Evolutionary conservation across 768 basidiomycete species (phyloP).

Genomic region (Kwoniella botswanensis): DNA sequence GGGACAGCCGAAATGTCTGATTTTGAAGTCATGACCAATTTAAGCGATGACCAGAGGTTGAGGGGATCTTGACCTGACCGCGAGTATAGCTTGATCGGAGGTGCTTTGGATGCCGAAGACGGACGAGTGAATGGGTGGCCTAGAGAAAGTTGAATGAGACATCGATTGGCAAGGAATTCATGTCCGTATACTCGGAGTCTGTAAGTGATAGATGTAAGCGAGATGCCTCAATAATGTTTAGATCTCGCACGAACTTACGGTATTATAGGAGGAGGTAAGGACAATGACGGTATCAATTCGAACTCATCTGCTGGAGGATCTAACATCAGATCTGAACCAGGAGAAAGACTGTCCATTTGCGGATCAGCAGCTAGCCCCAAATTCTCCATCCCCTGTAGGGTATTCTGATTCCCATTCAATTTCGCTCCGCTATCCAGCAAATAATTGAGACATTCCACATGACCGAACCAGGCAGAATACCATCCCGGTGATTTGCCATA

Average conservation of each 20-base stretch:
- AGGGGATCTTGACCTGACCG: conserved; percentile 56
- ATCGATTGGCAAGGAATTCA: conserved; percentile 76
- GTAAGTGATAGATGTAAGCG: conserved; percentile 8
- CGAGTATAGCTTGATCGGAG: conserved; percentile 64
- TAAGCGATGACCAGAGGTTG: conserved; percentile 71
- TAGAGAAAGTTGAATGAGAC: conserved; percentile 82
- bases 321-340: conserved; percentile 56
- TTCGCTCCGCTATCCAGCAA: conserved; percentile 50
- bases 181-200: conserved; percentile 89
- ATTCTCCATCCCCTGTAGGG: conserved; percentile 48
- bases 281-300: conserved; percentile 91
- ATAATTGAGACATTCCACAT: conserved; percentile 55
- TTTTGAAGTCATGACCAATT: conserved; percentile 91
- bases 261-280: conserved; percentile 96
- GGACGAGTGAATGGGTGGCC: conserved; percentile 66
- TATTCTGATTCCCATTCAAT: conserved; percentile 40
- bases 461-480: conserved; percentile 92
- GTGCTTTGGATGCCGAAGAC: conserved; percentile 52
- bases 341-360: conserved; percentile 50
- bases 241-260: conserved; percentile 63
- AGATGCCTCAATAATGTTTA: neutral
- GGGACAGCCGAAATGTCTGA: conserved; percentile 84
- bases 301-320: conserved; percentile 68
- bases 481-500: conserved; percentile 81
- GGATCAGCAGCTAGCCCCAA: conserved; percentile 53